Percentiles rank a stretch among this genome's conserved stretches.
These are phyloP conservation scores for Lepidium sativum DNA, from an alignment of 345 rosid species.

Conservation along the genomic window DNA sequence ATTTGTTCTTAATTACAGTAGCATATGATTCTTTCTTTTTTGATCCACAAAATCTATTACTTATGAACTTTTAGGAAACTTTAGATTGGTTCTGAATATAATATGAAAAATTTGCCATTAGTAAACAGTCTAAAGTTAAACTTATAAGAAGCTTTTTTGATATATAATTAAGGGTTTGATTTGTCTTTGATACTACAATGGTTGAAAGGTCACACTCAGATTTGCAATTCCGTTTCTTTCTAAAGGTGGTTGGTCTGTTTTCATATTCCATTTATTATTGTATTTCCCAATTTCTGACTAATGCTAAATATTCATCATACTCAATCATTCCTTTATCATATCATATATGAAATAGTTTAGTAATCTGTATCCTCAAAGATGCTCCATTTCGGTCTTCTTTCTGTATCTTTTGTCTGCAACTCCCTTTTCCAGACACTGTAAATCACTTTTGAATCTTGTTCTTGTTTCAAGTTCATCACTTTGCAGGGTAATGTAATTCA, in stretches of 20 bases:
- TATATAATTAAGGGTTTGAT: background rate
- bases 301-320: background rate
- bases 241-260: slow-evolving; percentile 44
- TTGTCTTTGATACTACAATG: slow-evolving; percentile 13
- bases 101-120: slow-evolving; percentile 11
- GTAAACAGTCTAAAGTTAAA: slow-evolving; percentile 9
- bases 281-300: slow-evolving; percentile 13
- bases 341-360: background rate
- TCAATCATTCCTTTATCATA: slow-evolving; percentile 18
- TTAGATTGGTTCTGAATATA: background rate
- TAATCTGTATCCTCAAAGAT: slow-evolving; percentile 3
- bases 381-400: slow-evolving; percentile 20
- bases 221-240: slow-evolving; percentile 55
- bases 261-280: slow-evolving; percentile 17
- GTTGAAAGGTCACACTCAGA: slow-evolving; percentile 57
- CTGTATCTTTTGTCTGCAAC: slow-evolving; percentile 20
- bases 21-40: background rate
- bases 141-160: background rate
- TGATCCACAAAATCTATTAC: background rate
- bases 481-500: slow-evolving; percentile 10
- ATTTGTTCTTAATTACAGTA: background rate
- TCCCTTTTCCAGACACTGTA: slow-evolving; percentile 3
- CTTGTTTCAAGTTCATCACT: slow-evolving; percentile 1
- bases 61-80: background rate
- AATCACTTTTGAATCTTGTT: background rate